A percentile compares a stretch with the other conserved stretches of the same genome.
These are phyloP conservation scores for Antitrichia curtipendula DNA, from an alignment of 225 moss, liverwort and hornwort genomes.

Conservation along the genomic window DNA sequence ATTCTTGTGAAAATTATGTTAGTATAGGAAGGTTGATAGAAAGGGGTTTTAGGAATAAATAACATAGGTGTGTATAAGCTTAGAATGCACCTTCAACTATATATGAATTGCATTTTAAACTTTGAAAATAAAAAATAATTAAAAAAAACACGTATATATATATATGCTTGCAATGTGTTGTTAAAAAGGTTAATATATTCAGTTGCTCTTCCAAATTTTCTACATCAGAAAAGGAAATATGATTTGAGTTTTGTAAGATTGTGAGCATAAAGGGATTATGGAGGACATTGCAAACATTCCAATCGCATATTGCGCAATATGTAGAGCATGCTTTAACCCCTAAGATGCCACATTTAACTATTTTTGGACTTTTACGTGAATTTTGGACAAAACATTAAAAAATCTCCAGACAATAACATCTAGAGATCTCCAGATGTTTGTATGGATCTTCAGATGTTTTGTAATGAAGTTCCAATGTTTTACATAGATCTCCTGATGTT, in stretches of 20 bases:
- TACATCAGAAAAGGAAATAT: not conserved
- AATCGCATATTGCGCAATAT: not conserved
- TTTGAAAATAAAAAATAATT: not conserved
- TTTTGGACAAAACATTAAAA: too few relatives aligned
- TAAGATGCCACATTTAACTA: too few relatives aligned
- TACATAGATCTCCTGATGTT: too few relatives aligned
- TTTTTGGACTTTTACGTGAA: too few relatives aligned
- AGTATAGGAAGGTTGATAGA: not conserved
- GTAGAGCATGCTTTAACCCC: not conserved
- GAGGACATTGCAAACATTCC: not conserved
- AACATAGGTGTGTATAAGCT: not conserved
- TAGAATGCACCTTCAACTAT: not conserved
- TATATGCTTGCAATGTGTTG: not conserved
- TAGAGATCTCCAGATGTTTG: too few relatives aligned
- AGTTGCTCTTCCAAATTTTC: not conserved
- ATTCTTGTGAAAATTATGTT: not conserved
- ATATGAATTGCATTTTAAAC: not conserved
- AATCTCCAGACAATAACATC: too few relatives aligned
- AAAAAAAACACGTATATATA: too few relatives aligned
- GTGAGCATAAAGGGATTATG: accelerated
- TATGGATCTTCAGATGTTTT: too few relatives aligned
- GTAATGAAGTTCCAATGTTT: too few relatives aligned
- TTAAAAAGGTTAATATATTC: not conserved
- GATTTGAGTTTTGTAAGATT: not conserved
- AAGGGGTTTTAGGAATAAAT: too few relatives aligned